Evolutionary conservation across 1,284 basidiomycete genomes (phyloP), one percentile per base, ranked within the genome.

Genomic region (Mycosarcoma maydis): DNA sequence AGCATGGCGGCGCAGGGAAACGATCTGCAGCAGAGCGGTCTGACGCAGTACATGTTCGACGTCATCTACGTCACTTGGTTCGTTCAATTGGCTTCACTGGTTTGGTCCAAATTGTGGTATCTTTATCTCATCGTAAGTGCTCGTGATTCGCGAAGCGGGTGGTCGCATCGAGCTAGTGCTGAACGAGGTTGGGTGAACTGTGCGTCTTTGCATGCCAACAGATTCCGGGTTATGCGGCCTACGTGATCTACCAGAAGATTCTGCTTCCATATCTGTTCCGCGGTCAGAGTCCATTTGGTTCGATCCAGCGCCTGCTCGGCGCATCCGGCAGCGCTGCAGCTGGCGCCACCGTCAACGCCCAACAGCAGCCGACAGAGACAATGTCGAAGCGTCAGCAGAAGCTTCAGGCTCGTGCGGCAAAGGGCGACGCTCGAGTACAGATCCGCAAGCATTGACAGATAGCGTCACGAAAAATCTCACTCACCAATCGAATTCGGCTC

Each of bases 31-130:
- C 76, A 66, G 54, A 58, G 40, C 26, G 82, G 82, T 3, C 66
- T 83, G n/a, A 80, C 81, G 6, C 65, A 76, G 72, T 80, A 83
- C 73, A 79, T 83, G 75, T 82, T 83, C 24, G 82, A 83, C 54
- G 47, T 83, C 8, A 61, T 83, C 54, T 83, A 83, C 50, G 72
- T 83, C 9, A 83, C 82, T 0, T 83, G 82, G 82, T 77, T 80
- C 49, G 76, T 81, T 2, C 82, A 83, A 44, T 48, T 82, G 34
- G 48, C 66, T 20, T 76, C 81, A 9, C 72, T 81, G 24, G 48
- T 83, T 22, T 48, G 82, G 41, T 49, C 62, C 42, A 75, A 80
- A 38, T 72, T 76, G 33, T 82, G 81, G 81, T 77, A 69, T 14
- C 47, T 80, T 6, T 81, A 80, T 58, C 68, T 80, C 34, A 47